Base-by-base conservation (phyloP, 768 basidiomycete genomes). In the Suillus discolor region DNA sequence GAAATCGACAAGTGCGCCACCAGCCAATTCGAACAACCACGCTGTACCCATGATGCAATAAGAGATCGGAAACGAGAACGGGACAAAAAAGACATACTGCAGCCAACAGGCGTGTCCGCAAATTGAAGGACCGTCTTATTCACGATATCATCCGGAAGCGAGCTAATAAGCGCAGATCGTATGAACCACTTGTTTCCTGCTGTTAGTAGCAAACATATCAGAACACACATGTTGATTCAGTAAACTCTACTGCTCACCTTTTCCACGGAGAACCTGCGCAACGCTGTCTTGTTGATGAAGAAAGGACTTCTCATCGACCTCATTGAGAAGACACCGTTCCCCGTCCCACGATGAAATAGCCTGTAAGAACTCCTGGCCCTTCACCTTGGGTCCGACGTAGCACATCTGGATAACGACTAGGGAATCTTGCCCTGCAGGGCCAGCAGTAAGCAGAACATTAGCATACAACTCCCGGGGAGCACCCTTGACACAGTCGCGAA, bases 341-440 rank as follows among this genome's bases (percentile, higher is more conserved):
- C 94, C 94, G 54, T 92, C 89, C 96, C 96, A 97, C 39, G 90
- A 89, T 7, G 89, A 89, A 68, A 97, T 89, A n/a, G 89, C 85
- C 65, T 95, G 86, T 62, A 93, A 87, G 69, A 93, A 93, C 72
- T 89, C 88, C 3, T 89, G 86, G 0, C 88, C 89, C 68, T 89
- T 86, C 66, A 90, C 87, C 68, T 87, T 85, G 0, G 88, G 82
- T 0, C 96, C 96, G 51, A 93, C 77, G 74, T 90, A 97, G 77
- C 96, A 97, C 79, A 97, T 90, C 75, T 97, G 96, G 61, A 97
- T 87, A 44, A 96, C 92, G 65, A 95, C 86, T 53, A 97, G 86
- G 18, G 93, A 95, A 69, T 93, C 92, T 69, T 91, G 85, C 60
- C 88, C 88, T 12, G 86, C 88, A 5, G 94, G 94, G 8, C 96